Evolutionary conservation across 805 yeast genomes (phyloP).

Genomic region (Ogataea saltuana): DNA sequence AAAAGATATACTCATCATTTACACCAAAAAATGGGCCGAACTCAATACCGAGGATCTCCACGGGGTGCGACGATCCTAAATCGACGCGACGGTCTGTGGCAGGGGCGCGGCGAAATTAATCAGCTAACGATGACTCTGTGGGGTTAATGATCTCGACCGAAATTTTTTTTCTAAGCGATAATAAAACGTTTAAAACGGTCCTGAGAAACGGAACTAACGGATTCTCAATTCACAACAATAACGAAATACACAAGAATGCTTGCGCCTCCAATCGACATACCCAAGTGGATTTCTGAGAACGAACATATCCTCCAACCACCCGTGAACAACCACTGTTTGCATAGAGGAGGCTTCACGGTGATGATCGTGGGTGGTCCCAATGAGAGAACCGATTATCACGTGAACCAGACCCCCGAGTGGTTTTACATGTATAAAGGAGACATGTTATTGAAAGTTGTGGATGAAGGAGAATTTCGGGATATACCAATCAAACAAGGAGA

Average conservation of each 20-base stretch:
- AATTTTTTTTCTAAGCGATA: too few species aligned
- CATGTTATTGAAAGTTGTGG: constrained; percentile 83
- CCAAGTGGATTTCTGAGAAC: constrained; percentile 80
- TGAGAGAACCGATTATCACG: constrained; percentile 89
- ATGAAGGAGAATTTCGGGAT: constrained; percentile 73
- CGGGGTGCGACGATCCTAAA: too few species aligned
- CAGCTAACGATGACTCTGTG: too few species aligned
- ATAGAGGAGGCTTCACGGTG: constrained; percentile 88
- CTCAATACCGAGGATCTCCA: too few species aligned
- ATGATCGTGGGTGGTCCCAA: constrained; percentile 98
- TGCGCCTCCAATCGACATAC: constrained; percentile 70
- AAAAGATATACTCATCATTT: too few species aligned
- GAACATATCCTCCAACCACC: constrained; percentile 81
- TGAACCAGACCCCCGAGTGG: constrained; percentile 94
- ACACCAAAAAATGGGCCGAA: too few species aligned
- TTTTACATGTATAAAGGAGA: constrained; percentile 84
- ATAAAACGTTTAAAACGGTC: too few species aligned
- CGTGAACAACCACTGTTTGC: constrained; percentile 86
- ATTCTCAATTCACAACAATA: too few species aligned
- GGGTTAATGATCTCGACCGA: too few species aligned
- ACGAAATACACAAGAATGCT: constrained; percentile 40
- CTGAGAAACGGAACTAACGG: too few species aligned
- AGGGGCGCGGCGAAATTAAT: too few species aligned
- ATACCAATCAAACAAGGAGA: constrained; percentile 81
- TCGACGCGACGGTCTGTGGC: too few species aligned